These are phyloP conservation scores for Bolboschoenoplectus hybrid DNA, from an alignment of 202 grass and related monocot genomes.

Conservation along the genomic window DNA sequence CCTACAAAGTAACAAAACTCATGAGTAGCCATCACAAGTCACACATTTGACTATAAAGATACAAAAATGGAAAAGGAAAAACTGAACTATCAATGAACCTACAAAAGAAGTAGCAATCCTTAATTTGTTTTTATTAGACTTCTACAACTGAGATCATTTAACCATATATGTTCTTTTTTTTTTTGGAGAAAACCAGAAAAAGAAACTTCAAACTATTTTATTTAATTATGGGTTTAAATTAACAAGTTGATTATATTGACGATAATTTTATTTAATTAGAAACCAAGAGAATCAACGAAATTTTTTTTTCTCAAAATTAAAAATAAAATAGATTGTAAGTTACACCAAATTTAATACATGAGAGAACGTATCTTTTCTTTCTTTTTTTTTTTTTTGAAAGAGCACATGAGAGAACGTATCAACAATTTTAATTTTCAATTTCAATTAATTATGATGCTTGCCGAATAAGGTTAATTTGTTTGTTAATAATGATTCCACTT, in stretches of 20 bases:
- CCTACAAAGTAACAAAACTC: neutral
- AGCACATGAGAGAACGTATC: no score
- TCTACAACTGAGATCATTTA: neutral
- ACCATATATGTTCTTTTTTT: neutral
- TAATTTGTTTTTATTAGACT: neutral
- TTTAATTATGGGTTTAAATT: neutral
- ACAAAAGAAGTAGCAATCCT: neutral
- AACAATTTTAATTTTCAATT: no score
- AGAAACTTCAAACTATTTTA: neutral
- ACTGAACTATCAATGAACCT: slow-evolving; percentile 1
- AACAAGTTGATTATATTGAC: neutral
- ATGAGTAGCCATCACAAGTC: neutral
- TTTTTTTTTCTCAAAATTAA: no score
- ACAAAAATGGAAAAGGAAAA: neutral
- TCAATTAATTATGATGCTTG: no score
- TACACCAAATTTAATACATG: no score
- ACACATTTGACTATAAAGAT: neutral
- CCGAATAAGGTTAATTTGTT: no score
- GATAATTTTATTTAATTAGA: neutral
- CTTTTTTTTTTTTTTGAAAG: no score
- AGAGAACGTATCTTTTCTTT: no score
- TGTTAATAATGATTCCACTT: no score
- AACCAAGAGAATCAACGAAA: no score
- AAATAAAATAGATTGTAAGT: no score
- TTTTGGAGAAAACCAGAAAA: neutral